Base-by-base conservation (phyloP, 192 early-diverging fungal genomes). In the Mortierella alpina region DNA sequence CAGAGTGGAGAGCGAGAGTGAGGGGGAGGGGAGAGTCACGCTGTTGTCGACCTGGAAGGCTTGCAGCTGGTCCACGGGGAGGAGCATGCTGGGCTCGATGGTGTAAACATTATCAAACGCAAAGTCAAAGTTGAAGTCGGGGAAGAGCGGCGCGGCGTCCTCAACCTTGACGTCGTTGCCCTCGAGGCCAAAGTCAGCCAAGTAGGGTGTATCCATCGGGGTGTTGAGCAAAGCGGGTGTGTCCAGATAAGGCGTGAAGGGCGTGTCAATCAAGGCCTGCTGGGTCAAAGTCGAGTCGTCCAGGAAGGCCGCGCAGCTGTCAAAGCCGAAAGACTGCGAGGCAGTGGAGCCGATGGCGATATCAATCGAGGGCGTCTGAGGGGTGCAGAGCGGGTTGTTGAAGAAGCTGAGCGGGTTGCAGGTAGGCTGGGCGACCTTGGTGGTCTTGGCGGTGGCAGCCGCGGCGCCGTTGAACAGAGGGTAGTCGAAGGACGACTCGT, bases 321-420 rank as follows among this genome's bases (percentile, higher is more conserved):
- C 77, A 39, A 80, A 80, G 47, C 77, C 76, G 20, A 72, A 59
- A 39, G 64, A 5, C 7, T 17, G 46, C 20, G 31, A 10, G 14
- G 42, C 50, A 42, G 31, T 18, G 22, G 51, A 9, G 5, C 22
- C 3, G 23, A 48, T 10, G 49, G 41, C 55, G 1, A 80, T 56
- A 66, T 80, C 70, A 9, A 80, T 8, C 8, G 70, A 80, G 18
- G 77, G 77, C 0, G 77, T 80, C 63, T 72, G 68, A 6, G 77
- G 77, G 54, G 77, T 80, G 70, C 59, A 68, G 20, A 80, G 77
- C 4, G 56, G 77, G 55, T 80, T 79, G 59, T 39, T 51, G 41
- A 72, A 63, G 46, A 23, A 57, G 60, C 47, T 57, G 31, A 68
- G 52, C 39, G 58, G 17, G 20, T 60, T 45, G 45, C 20, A 46